These are phyloP conservation scores for Bjerkandera adusta DNA, from an alignment of 1,284 basidiomycete genomes.

Conservation along the genomic window DNA sequence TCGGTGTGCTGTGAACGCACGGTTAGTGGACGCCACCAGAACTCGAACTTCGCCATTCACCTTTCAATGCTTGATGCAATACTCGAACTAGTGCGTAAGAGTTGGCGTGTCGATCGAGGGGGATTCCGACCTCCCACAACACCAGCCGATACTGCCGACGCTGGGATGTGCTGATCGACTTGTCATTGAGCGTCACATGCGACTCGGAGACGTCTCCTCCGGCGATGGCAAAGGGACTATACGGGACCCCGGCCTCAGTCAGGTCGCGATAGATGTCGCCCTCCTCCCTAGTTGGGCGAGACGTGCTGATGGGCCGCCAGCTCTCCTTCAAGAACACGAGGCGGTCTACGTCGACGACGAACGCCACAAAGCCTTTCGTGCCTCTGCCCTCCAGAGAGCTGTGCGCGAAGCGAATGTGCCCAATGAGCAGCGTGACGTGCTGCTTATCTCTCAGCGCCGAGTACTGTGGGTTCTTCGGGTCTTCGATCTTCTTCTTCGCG, in stretches of 20 bases:
- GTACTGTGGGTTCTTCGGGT: no score
- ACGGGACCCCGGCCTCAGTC: neutral
- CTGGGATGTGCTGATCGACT: neutral
- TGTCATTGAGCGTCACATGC: neutral
- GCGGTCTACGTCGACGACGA: neutral
- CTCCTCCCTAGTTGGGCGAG: neutral
- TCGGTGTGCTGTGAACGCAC: no score
- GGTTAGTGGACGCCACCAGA: neutral
- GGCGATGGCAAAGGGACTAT: conserved; percentile 1
- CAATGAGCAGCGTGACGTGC: no score
- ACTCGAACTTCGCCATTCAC: neutral
- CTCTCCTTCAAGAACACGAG: neutral
- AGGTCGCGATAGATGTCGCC: neutral
- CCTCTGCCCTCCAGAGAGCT: neutral
- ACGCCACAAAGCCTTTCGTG: neutral
- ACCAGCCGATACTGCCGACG: neutral
- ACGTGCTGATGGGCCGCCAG: neutral
- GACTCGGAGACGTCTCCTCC: conserved; percentile 2
- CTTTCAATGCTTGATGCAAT: conserved; percentile 1
- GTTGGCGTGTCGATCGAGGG: neutral
- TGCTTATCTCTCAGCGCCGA: neutral
- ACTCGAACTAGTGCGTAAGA: neutral
- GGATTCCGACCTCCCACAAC: neutral
- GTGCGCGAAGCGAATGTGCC: neutral
- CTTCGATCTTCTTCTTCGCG: neutral